Evolutionary conservation across 352 stramenopile genomes (phyloP), one percentile per base, ranked within the genome.

Genomic region (Globisporangium polare): DNA sequence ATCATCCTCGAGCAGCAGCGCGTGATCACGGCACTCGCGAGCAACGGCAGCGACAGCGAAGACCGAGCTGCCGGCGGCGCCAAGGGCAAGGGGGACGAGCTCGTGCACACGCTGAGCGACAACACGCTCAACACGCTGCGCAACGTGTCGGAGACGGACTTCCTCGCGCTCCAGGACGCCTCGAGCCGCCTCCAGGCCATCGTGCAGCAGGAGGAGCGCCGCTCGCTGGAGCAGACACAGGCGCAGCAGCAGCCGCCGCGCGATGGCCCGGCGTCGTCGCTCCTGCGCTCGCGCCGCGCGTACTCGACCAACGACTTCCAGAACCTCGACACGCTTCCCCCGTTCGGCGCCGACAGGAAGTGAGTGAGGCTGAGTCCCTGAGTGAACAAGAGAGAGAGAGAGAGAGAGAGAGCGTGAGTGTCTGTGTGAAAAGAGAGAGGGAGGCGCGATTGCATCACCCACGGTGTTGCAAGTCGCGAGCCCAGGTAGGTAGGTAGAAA

Each of bases 1-100:
- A 89, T 91, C 50, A 91, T 91, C 65, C 41, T 91, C 20, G 82
- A 91, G 63, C 82, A 91, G 66, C 82, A 91, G 65, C 80, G 82
- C 22, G 83, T 91, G 58, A 88, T 91, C 51, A 75, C 81, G 29
- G 82, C 74, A 20, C 68, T 91, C 18, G 85, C 82, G 22, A 68
- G 60, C 24, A 86, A 68, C 22, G 74, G 73, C 37, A 89, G 78
- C 54, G 80, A 89, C 60, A 81, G 69, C 3, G 80, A 90, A 27
- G 74, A 84, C 26, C 69, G 60, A 33, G 35, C 2, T 26, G 49
- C 37, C 60, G 13, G 69, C n/a, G n/a, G n/a, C 31, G 29, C 29
- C 29, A 29, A 62, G 8, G 64, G 68, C 35, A 78, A 82, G n/a
- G 29, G 29, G 5, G 67, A 84, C 2, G 78, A 86, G 47, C 71